Base-by-base conservation (phyloP, 2,329 filamentous ascomycete species). In the Colletotrichum cordylinicola region DNA sequence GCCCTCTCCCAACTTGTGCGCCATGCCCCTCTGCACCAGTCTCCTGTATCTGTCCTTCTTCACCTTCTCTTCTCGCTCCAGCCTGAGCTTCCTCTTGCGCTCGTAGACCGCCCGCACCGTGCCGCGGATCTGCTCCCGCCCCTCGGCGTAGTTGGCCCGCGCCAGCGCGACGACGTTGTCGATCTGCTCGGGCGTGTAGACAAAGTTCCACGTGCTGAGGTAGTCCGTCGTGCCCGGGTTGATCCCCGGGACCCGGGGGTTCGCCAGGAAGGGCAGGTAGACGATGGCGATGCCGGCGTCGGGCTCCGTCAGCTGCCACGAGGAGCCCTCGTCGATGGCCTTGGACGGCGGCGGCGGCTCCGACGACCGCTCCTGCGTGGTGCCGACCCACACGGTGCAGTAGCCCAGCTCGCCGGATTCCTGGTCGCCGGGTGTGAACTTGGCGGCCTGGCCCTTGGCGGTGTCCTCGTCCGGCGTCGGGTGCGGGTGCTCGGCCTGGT, bases 131-230 rank as follows among this genome's bases (percentile, higher is more conserved):
- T 94, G 92, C 72, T 95, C 94, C 66, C 91, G 91, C 1, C 96
- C 96, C 82, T 98, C 95, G 8, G 91, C 89, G 79, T 95, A 99
- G 84, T 99, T 99, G 13, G 95, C 95, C 71, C 92, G 90, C 2
- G 97, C 96, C 33, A 99, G 89, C 7, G 90, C 89, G 3, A 98
- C 94, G 1, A 98, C 95, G 31, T 91, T 91, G 79, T 98, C 96
- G 68, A 99, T 93, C 83, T 99, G 94, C 73, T 97, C 93, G 0
- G 96, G 93, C 3, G 94, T 98, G 84, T 98, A 99, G 35, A 98
- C 93, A 82, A 98, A 98, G 82, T 99, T 99, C 97, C 97, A 99
- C 0, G 97, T 99, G 79, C 93, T 95, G 87, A 98, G 92, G 84
- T 96, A 98, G 76, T 98, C 95, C 69, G 92, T 94, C 4, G 90